Percentiles rank a stretch among this genome's conserved stretches.
phyloP scores from a whole-genome alignment of 176 grass and related monocot species.

The Tillandsia fasciculata region DNA sequence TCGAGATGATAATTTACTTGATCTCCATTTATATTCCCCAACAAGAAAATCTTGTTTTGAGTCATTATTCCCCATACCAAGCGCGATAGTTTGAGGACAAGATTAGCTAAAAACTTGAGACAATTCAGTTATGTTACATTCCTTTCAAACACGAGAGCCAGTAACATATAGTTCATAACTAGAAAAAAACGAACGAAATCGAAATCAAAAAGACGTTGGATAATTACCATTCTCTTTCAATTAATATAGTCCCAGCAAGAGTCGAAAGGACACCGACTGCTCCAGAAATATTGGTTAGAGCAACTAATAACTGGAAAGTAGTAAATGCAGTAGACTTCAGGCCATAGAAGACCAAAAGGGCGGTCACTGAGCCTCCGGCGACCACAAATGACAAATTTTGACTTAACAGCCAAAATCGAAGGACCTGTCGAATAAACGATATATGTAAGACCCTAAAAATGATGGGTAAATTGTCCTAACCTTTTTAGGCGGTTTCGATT shows the following conservation, averaged over 20 bases:
- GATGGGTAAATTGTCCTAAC: not conserved
- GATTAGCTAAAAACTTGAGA: too few relatives aligned
- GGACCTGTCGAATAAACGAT: slow-evolving; percentile 32
- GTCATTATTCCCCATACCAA: too few relatives aligned
- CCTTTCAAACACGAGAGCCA: too few relatives aligned
- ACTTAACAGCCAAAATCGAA: slow-evolving; percentile 51
- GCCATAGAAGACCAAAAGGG: slow-evolving; percentile 32
- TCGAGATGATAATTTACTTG: too few relatives aligned
- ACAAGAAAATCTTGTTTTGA: too few relatives aligned
- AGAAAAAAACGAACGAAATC: not conserved
- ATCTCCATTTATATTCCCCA: too few relatives aligned
- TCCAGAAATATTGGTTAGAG: slow-evolving; percentile 59
- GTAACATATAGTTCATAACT: not conserved
- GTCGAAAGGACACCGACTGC: slow-evolving; percentile 72
- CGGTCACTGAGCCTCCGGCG: slow-evolving; percentile 47
- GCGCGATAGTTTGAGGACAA: too few relatives aligned
- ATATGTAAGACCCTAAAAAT: not conserved
- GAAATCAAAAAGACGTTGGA: not conserved
- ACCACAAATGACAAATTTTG: slow-evolving; percentile 66
- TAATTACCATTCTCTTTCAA: slow-evolving; percentile 81
- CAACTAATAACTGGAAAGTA: slow-evolving; percentile 39
- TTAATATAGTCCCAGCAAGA: slow-evolving; percentile 78
- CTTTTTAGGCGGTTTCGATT: too few relatives aligned
- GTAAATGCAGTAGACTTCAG: slow-evolving; percentile 34
- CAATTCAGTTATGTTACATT: too few relatives aligned